Base-by-base conservation (phyloP, 1,284 basidiomycete species). In the Apiotrichum veenhuisii region DNA sequence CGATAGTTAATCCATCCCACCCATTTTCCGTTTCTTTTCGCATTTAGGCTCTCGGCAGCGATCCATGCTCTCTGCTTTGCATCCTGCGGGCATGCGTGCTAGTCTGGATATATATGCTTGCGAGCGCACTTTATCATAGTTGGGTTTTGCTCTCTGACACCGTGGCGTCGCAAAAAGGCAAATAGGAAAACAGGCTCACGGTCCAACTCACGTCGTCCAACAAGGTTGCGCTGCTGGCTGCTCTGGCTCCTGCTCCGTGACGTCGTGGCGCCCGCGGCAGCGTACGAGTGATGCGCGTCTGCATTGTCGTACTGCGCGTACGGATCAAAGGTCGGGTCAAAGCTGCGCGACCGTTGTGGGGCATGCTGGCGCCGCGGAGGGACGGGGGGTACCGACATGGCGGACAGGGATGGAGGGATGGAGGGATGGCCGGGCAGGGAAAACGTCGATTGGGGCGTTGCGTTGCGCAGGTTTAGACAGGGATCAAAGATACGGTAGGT, bases 281-380 rank as follows among this genome's bases (percentile, higher is more conserved):
- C n/a, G n/a, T n/a, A n/a, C n/a, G n/a, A n/a, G n/a, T n/a, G n/a
- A n/a, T n/a, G n/a, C n/a, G 30, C 30, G 30, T 30, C 12, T 5
- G 5, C 5, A 30, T 30, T 30, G 20, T 41, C 40, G 40, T 41
- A 41, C 20, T 20, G 5, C 10, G 40, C 51, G 11, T 55, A 36
- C 17, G 47, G 55, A 36, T 44, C 46, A 37, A 66, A 62, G 18
- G 43, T 61, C 18, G 43, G 42, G 49, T 71, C 68, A 54, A 68
- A 68, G n/a, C 68, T 69, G 50, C 67, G 69, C 22, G 67, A 60
- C 26, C 68, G 59, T 18, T 67, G 67, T 44, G 63, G 68, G 15
- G 30, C 30, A 30, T 7, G 7, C 30, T 5, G 30, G 5, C 7
- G 30, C 30, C 30, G 30, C 30, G 52, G 43, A 7, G 44, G 44